Base-by-base conservation (phyloP, 208 protist genomes). In the Leptomonas pyrrhocoris region DNA sequence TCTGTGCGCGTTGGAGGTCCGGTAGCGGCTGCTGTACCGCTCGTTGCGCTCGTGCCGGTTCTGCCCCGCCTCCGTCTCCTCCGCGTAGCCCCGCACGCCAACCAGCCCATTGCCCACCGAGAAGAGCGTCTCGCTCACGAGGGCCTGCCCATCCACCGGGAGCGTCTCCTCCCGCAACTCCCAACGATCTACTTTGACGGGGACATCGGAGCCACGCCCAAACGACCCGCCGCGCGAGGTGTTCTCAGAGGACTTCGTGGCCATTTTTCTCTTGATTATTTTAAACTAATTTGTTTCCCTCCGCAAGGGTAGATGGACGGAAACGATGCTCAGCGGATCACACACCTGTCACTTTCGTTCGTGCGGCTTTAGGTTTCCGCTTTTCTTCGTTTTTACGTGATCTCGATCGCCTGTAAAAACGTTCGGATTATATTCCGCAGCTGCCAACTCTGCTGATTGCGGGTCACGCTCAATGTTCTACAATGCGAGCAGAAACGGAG, bases 51-150 rank as follows among this genome's bases (percentile, higher is more conserved):
- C 70, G 48, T 73, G 48, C 23, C 43, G 50, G 65, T 73, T 79
- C 49, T 56, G 46, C 13, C 50, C 59, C 13, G 48, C 54, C 13
- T 79, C 63, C 34, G 81, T 80, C 51, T 94, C 89, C 74, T 96
- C 88, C 15, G 78, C 56, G 63, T 92, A 93, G 21, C 92, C 92
- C 16, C 89, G 88, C 21, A 96, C 77, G 27, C 86, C 80, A 43
- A 96, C 81, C 49, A 88, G 75, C 53, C 92, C 92, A 67, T 96
- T 96, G 40, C 89, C 83, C 19, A 95, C 50, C 46, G 87, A 82
- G 53, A 96, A 96, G 34, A 96, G 76, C 7, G 86, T 82, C 64
- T 96, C 92, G 58, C 89, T 89, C 19, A 93, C 69, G 25, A 78
- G 69, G 40, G 81, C 73, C 38, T 88, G 76, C 0, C n/a, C 40